Percentiles rank a stretch among this genome's conserved stretches.
Conservation (phyloP, 306 rosid genomes). For the Fragaria vesca region DNA sequence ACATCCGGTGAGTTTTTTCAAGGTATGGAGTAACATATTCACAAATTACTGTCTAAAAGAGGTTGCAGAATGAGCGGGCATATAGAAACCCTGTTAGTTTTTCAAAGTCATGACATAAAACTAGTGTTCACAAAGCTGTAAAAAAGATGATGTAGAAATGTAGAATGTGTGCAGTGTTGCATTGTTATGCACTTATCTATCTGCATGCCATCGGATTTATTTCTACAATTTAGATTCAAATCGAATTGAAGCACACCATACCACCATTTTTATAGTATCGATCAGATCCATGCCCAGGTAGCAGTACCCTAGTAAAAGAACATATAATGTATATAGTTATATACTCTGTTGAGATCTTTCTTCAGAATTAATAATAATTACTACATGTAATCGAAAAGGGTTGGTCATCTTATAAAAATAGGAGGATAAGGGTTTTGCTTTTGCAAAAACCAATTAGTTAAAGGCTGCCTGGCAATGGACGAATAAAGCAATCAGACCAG, state of each 20-base stretch:
- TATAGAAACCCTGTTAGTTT: not conserved
- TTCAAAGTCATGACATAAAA: not conserved
- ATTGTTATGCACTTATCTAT: no score
- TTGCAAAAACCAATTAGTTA: constrained; percentile 45
- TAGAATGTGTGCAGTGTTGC: not conserved
- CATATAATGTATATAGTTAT: constrained; percentile 6
- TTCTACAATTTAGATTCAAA: not conserved
- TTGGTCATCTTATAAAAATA: constrained; percentile 23
- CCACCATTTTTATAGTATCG: not conserved
- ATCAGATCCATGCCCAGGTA: not conserved
- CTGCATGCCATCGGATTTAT: not conserved
- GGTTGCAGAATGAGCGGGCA: not conserved
- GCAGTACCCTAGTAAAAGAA: not conserved
- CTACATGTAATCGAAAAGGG: constrained; percentile 23
- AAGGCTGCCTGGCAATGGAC: constrained; percentile 46
- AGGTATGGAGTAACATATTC: not conserved
- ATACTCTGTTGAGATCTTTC: constrained; percentile 9
- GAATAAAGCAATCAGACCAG: constrained; percentile 57
- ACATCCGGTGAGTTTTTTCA: no score
- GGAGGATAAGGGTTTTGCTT: constrained; percentile 43
- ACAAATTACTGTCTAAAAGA: no score
- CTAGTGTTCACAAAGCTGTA: not conserved
- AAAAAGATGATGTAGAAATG: not conserved
- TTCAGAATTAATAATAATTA: constrained; percentile 19
- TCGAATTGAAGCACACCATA: not conserved